Percentiles rank a stretch among this genome's conserved stretches.
Evolutionary conservation across 148 eudicot species (phyloP).

Genomic region (Heliosperma pusillum): DNA sequence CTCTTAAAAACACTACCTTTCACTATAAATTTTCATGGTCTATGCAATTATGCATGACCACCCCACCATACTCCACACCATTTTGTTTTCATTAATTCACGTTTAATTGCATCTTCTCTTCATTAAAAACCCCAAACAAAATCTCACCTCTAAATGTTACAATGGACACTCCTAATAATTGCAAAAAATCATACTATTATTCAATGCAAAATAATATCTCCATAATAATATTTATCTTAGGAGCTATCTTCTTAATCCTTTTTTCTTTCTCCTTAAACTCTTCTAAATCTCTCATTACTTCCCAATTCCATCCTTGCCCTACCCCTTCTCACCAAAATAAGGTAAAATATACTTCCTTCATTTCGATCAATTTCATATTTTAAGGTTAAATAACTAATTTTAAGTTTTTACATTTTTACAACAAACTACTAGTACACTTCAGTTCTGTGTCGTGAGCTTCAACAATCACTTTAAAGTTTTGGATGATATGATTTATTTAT

Average conservation of each 20-base stretch:
- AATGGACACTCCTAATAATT: constrained; percentile 11
- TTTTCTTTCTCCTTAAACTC: constrained; percentile 12
- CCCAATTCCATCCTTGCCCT: constrained; percentile 14
- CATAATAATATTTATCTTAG: constrained; percentile 7
- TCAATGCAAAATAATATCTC: constrained; percentile 14
- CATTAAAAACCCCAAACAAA: not conserved
- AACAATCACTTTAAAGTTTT: too few relatives aligned
- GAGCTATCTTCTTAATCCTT: constrained; percentile 1
- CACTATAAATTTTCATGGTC: constrained; percentile 10
- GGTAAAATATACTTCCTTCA: not conserved
- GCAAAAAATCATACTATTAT: constrained; percentile 6
- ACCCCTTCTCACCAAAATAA: not conserved
- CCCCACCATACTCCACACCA: constrained; percentile 22
- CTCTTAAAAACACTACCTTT: not conserved
- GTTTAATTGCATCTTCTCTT: too few relatives aligned
- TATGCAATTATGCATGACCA: constrained; percentile 29
- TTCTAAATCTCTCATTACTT: constrained; percentile 9
- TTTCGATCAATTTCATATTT: not conserved
- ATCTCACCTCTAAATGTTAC: not conserved
- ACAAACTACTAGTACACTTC: too few relatives aligned
- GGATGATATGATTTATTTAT: too few relatives aligned
- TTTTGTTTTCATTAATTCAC: not conserved
- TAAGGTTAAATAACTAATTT: not conserved
- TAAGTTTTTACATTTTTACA: not conserved
- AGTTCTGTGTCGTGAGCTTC: too few relatives aligned